Evolutionary conservation across 805 yeast genomes (phyloP).

Genomic region (Isabelozyma pseudorhagii): DNA sequence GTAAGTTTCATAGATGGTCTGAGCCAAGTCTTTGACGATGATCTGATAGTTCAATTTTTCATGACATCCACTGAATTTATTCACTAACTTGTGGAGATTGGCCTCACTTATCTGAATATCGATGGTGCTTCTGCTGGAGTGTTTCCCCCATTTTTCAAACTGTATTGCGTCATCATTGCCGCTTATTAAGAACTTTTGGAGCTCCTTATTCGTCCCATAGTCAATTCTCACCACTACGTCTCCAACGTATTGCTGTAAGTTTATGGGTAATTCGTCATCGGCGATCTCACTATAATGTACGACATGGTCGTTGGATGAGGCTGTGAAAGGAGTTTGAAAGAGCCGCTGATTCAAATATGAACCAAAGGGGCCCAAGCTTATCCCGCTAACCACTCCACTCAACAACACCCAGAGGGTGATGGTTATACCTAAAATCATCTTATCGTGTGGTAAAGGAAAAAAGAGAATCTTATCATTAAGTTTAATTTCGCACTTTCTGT

Average conservation of each 20-base stretch:
- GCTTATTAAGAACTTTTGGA: conserved; percentile 14
- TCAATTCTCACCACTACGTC: conserved; percentile 45
- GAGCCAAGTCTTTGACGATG: conserved; percentile 56
- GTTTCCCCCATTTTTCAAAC: conserved; percentile 48
- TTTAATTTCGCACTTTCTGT: background rate
- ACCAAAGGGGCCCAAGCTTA: background rate
- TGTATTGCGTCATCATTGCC: conserved; percentile 6
- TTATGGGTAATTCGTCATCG: conserved; percentile 32
- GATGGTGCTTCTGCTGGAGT: conserved; percentile 9
- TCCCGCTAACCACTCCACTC: background rate
- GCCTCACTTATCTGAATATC: conserved; percentile 19
- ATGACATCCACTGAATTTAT: conserved; percentile 12
- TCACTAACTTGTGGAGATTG: conserved; percentile 17
- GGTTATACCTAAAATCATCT: too few relatives aligned
- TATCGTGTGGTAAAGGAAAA: background rate
- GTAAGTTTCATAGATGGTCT: conserved; percentile 52
- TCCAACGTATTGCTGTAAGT: conserved; percentile 37
- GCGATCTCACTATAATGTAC: conserved; percentile 29
- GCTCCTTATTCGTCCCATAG: conserved; percentile 17
- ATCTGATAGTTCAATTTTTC: conserved; percentile 27
- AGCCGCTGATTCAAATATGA: background rate
- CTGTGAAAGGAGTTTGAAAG: background rate
- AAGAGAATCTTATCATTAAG: background rate
- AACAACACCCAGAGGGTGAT: background rate
- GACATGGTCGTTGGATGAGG: background rate